Conservation (phyloP, 2,329 filamentous ascomycete genomes). For the Colletotrichum plurivorum region DNA sequence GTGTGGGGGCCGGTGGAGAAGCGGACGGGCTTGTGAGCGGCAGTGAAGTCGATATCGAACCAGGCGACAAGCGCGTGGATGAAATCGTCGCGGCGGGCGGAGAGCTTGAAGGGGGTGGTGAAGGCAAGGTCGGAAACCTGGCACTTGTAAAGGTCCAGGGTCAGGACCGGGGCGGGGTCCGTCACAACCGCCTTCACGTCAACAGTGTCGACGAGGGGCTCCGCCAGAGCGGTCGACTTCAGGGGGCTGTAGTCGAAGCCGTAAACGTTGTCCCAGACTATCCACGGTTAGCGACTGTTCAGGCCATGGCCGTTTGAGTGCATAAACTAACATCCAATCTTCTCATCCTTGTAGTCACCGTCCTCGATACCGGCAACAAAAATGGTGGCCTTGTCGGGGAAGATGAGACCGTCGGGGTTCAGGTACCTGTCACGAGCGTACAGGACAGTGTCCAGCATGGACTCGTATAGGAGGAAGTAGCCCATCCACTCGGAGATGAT, state of each 20-base stretch:
- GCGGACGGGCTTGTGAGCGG: conserved; percentile 96
- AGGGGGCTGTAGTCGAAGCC: conserved; percentile 97
- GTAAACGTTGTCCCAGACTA: conserved; percentile 99
- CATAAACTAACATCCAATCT: conserved; percentile 91
- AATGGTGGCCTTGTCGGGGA: conserved; percentile 98
- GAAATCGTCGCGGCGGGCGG: conserved; percentile 89
- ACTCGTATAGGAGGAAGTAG: conserved; percentile 98
- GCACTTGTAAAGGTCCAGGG: conserved; percentile 94
- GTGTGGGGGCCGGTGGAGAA: conserved; percentile 98
- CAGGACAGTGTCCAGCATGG: conserved; percentile 98
- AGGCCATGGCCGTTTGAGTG: not conserved
- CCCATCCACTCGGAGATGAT: conserved; percentile 99
- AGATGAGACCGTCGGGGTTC: conserved; percentile 88
- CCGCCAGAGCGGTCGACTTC: conserved; percentile 92
- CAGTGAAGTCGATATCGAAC: conserved; percentile 99
- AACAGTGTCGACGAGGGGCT: conserved; percentile 97
- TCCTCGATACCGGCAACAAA: conserved; percentile 98
- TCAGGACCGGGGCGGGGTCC: conserved; percentile 87
- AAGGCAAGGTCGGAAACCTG: conserved; percentile 88
- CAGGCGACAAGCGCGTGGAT: conserved; percentile 96
- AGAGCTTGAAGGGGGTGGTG: conserved; percentile 81
- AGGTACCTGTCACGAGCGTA: conserved; percentile 97
- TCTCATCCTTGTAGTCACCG: conserved; percentile 99
- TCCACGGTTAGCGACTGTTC: conserved; percentile 1
- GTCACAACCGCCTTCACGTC: conserved; percentile 98